phyloP scores from a whole-genome alignment of 768 basidiomycete species.

The Boletus sensibilis region DNA sequence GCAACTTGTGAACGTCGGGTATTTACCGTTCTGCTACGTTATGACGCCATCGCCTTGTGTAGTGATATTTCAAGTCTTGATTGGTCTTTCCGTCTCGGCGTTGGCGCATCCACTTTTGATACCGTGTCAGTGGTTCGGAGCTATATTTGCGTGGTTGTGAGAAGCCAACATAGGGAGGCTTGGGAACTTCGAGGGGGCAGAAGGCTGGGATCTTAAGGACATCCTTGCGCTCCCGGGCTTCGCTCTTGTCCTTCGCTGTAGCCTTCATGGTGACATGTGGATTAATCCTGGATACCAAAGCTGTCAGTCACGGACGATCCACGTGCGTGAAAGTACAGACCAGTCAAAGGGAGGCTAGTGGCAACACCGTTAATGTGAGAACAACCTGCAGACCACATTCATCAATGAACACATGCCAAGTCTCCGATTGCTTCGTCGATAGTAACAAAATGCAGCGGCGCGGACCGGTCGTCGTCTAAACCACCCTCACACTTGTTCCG shows the following conservation, averaged over 20 bases:
- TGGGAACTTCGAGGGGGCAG: constrained; percentile 33
- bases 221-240: constrained; percentile 36
- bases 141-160: constrained; percentile 42
- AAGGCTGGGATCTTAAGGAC: constrained; percentile 45
- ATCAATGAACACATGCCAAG: constrained; percentile 46
- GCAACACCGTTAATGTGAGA: constrained; percentile 2
- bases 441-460: constrained; percentile 58
- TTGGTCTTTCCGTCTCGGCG: constrained; percentile 15
- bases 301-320: constrained; percentile 1
- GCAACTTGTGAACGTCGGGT: neutral
- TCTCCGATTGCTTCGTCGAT: constrained; percentile 68
- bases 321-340: constrained; percentile 31
- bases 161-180: constrained; percentile 44
- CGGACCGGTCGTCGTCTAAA: constrained; percentile 41
- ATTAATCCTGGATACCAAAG: constrained; percentile 45
- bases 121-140: constrained; percentile 42
- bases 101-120: constrained; percentile 42
- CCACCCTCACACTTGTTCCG: constrained; percentile 38
- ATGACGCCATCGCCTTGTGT: constrained; percentile 44
- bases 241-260: constrained; percentile 35
- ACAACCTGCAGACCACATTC: constrained; percentile 5
- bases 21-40: constrained; percentile 53
- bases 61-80: constrained; percentile 51
- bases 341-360: constrained; percentile 68
- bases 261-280: constrained; percentile 45